Evolutionary conservation across 495 filamentous ascomycete genomes (phyloP).

Genomic region (Polyplosphaeria fusca): DNA sequence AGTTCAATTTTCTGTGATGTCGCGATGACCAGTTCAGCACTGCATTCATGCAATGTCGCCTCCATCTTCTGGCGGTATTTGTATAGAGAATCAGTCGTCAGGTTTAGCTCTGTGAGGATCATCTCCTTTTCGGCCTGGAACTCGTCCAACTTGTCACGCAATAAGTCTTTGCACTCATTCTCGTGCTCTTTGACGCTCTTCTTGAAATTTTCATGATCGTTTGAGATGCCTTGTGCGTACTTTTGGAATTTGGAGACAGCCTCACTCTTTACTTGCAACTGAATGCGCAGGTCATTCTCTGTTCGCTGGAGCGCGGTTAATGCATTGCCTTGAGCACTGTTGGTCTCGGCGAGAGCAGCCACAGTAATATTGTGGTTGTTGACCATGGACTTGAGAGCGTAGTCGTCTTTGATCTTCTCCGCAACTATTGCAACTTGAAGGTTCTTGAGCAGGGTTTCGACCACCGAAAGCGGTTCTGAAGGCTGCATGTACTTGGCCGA

Average conservation of each 20-base stretch:
- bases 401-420: neutral
- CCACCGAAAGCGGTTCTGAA: too few species aligned
- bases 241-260: slow-evolving; percentile 27
- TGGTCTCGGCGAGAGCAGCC: neutral
- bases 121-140: neutral
- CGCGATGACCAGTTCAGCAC: neutral
- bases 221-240: slow-evolving; percentile 33
- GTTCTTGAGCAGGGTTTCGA: neutral
- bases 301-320: neutral
- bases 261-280: slow-evolving; percentile 8
- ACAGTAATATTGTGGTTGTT: neutral
- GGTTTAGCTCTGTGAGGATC: neutral
- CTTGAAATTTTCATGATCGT: slow-evolving; percentile 28
- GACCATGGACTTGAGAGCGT: neutral
- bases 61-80: slow-evolving; percentile 1
- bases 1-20: slow-evolving; percentile 7
- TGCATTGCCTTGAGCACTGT: neutral
- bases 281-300: slow-evolving; percentile 16
- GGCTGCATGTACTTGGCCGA: neutral
- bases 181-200: neutral
- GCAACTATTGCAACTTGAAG: neutral
- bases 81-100: neutral
- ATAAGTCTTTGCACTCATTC: slow-evolving; percentile 1
- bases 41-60: slow-evolving; percentile 6
- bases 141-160: slow-evolving; percentile 1